Evolutionary conservation across 2,329 filamentous ascomycete genomes (phyloP).

Genomic region (Berkeleyomyces rouxiae): DNA sequence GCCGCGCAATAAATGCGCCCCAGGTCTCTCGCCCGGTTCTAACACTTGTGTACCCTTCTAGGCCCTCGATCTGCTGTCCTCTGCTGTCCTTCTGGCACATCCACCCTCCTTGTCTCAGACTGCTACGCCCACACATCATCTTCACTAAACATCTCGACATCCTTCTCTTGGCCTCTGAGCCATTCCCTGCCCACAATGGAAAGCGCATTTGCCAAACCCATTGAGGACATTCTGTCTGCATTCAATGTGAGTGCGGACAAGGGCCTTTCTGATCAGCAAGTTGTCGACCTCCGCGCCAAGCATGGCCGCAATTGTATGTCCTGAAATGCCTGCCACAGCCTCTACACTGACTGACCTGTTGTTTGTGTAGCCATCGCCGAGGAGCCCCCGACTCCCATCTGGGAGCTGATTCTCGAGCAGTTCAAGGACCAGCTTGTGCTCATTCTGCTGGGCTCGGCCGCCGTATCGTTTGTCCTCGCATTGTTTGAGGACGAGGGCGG

Average conservation of each 20-base stretch:
- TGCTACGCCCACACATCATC: background rate
- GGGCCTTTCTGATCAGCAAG: constrained; percentile 44
- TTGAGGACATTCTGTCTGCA: constrained; percentile 39
- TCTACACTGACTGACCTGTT: background rate
- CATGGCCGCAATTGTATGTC: constrained; percentile 48
- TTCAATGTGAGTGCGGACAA: constrained; percentile 38
- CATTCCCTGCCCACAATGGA: constrained; percentile 33
- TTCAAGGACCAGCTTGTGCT: constrained; percentile 98
- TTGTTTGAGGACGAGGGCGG: constrained; percentile 86
- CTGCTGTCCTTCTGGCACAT: constrained; percentile 8
- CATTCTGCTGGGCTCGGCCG: constrained; percentile 82
- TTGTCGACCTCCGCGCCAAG: constrained; percentile 36
- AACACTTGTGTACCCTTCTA: background rate
- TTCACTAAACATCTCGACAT: background rate
- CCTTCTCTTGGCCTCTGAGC: constrained; percentile 1
- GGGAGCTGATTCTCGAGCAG: constrained; percentile 93
- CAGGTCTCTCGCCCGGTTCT: background rate
- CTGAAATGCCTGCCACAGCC: background rate
- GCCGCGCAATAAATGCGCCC: background rate
- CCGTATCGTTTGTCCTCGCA: constrained; percentile 82
- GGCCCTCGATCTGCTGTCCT: constrained; percentile 5
- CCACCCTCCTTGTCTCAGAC: background rate
- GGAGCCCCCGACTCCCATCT: constrained; percentile 87
- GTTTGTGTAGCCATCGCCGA: constrained; percentile 43
- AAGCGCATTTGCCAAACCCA: constrained; percentile 42